phyloP scores from a whole-genome alignment of 2,329 filamentous ascomycete genomes.

The Thelonectria blattea region DNA sequence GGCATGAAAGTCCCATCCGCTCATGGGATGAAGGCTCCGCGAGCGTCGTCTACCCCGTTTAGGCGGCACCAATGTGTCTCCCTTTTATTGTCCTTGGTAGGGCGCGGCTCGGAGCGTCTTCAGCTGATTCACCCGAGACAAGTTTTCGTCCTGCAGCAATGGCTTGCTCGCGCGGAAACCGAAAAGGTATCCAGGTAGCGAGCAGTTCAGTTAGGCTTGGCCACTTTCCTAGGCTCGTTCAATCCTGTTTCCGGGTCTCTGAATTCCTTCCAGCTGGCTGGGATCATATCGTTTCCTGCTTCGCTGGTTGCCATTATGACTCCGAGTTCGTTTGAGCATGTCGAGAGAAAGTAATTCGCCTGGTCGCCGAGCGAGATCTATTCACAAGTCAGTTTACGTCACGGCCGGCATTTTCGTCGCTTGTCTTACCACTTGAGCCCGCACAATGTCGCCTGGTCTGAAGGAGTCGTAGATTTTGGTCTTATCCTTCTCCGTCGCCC shows the following conservation, averaged over 20 bases:
- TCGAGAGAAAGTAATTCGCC: conserved; percentile 93
- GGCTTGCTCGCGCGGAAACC: neutral
- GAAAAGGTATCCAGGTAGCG: conserved; percentile 3
- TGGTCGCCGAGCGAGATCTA: conserved; percentile 92
- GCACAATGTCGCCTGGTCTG: conserved; percentile 88
- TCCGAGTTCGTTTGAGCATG: conserved; percentile 87
- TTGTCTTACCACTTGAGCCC: conserved; percentile 75
- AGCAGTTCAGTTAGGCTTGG: conserved; percentile 77
- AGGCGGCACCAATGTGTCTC: neutral
- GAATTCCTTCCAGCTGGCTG: conserved; percentile 95
- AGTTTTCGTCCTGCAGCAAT: too few relatives aligned
- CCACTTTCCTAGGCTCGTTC: conserved; percentile 86
- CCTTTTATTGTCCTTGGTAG: neutral
- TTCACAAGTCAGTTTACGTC: conserved; percentile 13
- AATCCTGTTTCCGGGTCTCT: conserved; percentile 79
- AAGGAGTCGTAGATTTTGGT: conserved; percentile 92
- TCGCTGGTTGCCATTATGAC: conserved; percentile 94
- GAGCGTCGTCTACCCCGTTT: neutral
- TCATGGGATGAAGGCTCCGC: neutral
- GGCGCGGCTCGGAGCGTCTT: neutral
- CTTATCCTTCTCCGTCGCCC: conserved; percentile 94
- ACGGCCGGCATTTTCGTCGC: neutral
- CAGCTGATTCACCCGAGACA: neutral
- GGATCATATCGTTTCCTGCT: conserved; percentile 87
- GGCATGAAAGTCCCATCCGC: neutral